phyloP scores from a whole-genome alignment of 257 asterid genomes.

The Ligustrum vulgare region DNA sequence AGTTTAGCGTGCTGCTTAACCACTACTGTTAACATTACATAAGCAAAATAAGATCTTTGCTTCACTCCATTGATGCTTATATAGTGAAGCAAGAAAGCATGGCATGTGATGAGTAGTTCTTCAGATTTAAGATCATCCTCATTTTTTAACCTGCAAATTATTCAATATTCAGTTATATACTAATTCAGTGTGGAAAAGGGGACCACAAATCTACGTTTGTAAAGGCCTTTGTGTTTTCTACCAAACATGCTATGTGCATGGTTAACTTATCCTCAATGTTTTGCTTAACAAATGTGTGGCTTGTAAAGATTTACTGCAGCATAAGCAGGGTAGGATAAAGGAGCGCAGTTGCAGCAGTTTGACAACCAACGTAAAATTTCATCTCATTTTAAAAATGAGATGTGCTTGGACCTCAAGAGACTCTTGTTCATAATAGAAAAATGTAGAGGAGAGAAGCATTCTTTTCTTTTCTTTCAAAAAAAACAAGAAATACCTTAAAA shows the following conservation, averaged over 20 bases:
- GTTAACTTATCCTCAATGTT: not conserved
- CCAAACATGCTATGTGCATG: not conserved
- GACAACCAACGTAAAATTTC: not conserved
- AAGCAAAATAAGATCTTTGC: slow-evolving; percentile 26
- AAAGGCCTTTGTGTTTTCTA: no score
- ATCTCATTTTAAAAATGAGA: not conserved
- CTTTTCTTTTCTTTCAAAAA: no score
- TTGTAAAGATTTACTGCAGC: not conserved
- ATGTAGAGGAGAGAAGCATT: no score
- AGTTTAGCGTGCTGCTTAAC: slow-evolving; percentile 2
- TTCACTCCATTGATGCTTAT: slow-evolving; percentile 14
- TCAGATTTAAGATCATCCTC: slow-evolving; percentile 27
- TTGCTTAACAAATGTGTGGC: not conserved
- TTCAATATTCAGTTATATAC: no score
- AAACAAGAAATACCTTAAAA: no score
- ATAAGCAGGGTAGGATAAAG: not conserved
- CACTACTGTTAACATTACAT: not conserved
- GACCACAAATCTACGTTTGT: no score
- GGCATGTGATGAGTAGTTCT: slow-evolving; percentile 1
- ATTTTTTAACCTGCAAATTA: slow-evolving; percentile 22
- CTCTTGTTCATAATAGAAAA: no score
- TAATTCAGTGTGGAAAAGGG: no score
- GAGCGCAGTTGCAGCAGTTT: not conserved
- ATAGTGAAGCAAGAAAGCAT: not conserved
- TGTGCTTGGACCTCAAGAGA: not conserved